Percentiles rank a stretch among this genome's conserved stretches.
Conservation (phyloP, 2,329 filamentous ascomycete species). For the Aspergillus jensenii region DNA sequence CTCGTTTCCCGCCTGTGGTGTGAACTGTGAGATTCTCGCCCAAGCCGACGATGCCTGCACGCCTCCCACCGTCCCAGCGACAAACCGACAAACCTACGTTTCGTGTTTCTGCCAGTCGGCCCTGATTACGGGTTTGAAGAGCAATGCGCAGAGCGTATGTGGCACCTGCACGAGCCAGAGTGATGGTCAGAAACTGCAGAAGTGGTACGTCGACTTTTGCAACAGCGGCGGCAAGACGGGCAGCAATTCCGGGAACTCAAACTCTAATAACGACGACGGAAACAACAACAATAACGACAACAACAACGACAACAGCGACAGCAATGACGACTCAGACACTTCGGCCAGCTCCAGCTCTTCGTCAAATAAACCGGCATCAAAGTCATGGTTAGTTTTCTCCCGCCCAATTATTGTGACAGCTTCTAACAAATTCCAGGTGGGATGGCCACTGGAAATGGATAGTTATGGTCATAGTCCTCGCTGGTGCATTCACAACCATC, state of each 20-base stretch:
- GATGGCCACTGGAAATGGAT: constrained; percentile 75
- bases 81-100: constrained; percentile 56
- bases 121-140: constrained; percentile 59
- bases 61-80: constrained; percentile 53
- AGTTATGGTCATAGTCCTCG: constrained; percentile 73
- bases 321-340: constrained; percentile 10
- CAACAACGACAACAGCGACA: constrained; percentile 17
- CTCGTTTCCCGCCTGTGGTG: constrained; percentile 63
- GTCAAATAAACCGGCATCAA: constrained; percentile 2
- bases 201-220: constrained; percentile 72
- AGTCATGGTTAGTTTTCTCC: constrained; percentile 28
- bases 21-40: constrained; percentile 59
- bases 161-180: constrained; percentile 53
- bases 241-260: constrained; percentile 21
- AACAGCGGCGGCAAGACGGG: constrained; percentile 43
- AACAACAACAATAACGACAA: constrained; percentile 17
- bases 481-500: constrained; percentile 66
- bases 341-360: no score
- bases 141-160: constrained; percentile 61
- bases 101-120: constrained; percentile 72
- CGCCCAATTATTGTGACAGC: neutral
- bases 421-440: constrained; percentile 19
- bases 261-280: constrained; percentile 18
- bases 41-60: constrained; percentile 73
- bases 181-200: constrained; percentile 60